These are phyloP conservation scores for Trichoderma oligosporum DNA, from an alignment of 2,329 filamentous ascomycete genomes.

Conservation along the genomic window DNA sequence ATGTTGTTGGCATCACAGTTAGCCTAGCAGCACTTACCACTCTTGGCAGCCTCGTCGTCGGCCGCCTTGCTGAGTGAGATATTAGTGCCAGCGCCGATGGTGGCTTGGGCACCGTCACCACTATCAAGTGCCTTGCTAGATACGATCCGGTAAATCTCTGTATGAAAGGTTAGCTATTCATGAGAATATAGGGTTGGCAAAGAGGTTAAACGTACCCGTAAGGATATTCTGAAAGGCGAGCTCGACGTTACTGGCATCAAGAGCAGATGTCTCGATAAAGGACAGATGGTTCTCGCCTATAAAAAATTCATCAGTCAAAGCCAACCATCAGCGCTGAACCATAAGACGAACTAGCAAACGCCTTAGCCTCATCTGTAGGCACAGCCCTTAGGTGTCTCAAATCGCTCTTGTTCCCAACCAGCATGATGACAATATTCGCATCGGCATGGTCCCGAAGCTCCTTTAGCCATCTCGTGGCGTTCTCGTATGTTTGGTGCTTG, in stretches of 20 bases:
- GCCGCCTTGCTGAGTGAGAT: conserved; percentile 84
- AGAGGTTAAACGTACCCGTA: conserved; percentile 63
- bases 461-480: conserved; percentile 98
- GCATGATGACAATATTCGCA: conserved; percentile 99
- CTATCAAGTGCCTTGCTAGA: conserved; percentile 95
- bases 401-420: conserved; percentile 99
- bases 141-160: conserved; percentile 99
- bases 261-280: conserved; percentile 97
- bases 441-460: conserved; percentile 97
- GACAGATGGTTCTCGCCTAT: conserved; percentile 95
- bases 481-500: conserved; percentile 99
- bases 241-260: conserved; percentile 98
- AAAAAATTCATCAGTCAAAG: conserved; percentile 20
- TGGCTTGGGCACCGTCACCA: conserved; percentile 75
- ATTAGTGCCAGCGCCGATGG: conserved; percentile 74
- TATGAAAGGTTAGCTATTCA: conserved; percentile 14
- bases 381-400: conserved; percentile 96
- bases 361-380: conserved; percentile 94
- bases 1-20: conserved; percentile 28
- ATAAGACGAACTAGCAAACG: conserved; percentile 76
- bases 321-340: not conserved
- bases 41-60: conserved; percentile 70
- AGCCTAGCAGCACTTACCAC: conserved; percentile 74
- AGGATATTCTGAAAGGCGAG: conserved; percentile 99
- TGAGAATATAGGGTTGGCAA: not conserved